Evolutionary conservation across 2,329 filamentous ascomycete species (phyloP).

Genomic region (Achaetomium macrosporum): DNA sequence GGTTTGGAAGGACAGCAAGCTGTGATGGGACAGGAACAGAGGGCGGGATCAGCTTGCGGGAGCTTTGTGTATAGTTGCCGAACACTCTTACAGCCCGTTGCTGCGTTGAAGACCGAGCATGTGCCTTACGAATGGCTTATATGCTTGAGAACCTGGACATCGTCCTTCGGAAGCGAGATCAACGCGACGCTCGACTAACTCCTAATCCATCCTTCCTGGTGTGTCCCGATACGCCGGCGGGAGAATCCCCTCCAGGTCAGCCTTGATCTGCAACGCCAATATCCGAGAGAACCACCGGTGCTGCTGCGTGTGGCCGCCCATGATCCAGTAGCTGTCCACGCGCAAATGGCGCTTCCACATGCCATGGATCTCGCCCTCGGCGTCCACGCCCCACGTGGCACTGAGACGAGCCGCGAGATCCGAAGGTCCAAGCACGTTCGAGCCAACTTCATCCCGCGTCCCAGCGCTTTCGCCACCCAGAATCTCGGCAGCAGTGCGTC

Average conservation of each 20-base stretch:
- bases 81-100: no score
- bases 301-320: slow-evolving; percentile 30
- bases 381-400: slow-evolving; percentile 36
- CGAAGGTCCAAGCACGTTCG: slow-evolving; percentile 23
- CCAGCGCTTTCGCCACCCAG: slow-evolving; percentile 20
- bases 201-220: neutral
- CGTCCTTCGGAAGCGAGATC: no score
- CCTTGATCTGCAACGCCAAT: slow-evolving; percentile 33
- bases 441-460: neutral
- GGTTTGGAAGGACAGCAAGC: slow-evolving; percentile 59
- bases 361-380: slow-evolving; percentile 38
- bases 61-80: no score
- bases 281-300: slow-evolving; percentile 32
- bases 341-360: slow-evolving; percentile 33
- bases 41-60: no score
- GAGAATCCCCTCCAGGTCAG: slow-evolving; percentile 30
- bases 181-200: no score
- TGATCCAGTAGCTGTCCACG: slow-evolving; percentile 33
- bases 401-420: slow-evolving; percentile 32
- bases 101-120: no score
- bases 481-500: slow-evolving; percentile 25
- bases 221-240: slow-evolving; percentile 30
- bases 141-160: no score
- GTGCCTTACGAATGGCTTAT: no score
- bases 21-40: slow-evolving; percentile 34